Evolutionary conservation across 306 rosid genomes (phyloP).

Genomic region (Castanea sativa): DNA sequence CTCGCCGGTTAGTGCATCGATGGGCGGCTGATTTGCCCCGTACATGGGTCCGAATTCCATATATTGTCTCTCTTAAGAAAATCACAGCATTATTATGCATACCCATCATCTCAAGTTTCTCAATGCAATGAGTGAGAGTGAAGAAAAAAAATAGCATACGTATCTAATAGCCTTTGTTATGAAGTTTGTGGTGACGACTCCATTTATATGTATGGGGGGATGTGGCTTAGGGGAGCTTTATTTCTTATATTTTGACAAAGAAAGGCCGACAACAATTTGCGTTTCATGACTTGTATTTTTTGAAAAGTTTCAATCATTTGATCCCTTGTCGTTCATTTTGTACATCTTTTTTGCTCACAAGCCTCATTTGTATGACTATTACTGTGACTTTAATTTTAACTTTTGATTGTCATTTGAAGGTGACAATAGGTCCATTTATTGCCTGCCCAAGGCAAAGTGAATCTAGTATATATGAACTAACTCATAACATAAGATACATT

Average conservation of each 20-base stretch:
- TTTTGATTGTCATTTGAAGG: too few species aligned
- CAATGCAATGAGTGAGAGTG: background rate
- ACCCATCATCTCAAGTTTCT: too few species aligned
- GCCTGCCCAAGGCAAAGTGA: too few species aligned
- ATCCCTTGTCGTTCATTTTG: background rate
- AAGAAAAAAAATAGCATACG: background rate
- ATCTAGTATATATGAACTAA: too few species aligned
- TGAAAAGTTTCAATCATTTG: background rate
- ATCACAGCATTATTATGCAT: background rate
- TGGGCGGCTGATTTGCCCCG: constrained; percentile 15
- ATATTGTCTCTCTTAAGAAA: background rate
- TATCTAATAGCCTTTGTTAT: background rate
- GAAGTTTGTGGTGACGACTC: too few species aligned
- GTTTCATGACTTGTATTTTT: background rate
- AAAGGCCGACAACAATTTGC: background rate
- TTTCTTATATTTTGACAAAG: background rate
- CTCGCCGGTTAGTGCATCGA: constrained; percentile 5
- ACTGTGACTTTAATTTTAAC: too few species aligned
- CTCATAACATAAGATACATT: too few species aligned
- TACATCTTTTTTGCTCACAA: background rate
- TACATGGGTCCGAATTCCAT: background rate
- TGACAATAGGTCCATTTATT: too few species aligned
- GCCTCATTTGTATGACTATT: too few species aligned
- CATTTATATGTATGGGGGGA: background rate
- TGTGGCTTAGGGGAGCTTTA: background rate